phyloP scores from a whole-genome alignment of 1,284 basidiomycete genomes.

The Neonothopanus nambi region DNA sequence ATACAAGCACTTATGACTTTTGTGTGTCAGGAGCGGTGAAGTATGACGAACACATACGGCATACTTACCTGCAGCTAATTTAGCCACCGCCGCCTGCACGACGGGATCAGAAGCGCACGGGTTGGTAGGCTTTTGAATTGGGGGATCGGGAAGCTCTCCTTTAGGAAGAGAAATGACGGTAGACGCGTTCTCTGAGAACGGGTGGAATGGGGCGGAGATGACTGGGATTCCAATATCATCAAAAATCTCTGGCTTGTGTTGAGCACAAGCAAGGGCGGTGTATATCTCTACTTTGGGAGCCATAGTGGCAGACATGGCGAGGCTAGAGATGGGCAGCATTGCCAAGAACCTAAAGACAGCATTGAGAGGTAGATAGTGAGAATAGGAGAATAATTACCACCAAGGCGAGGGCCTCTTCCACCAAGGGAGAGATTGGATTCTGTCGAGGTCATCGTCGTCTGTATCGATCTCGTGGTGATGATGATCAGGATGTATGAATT shows the following conservation, averaged over 20 bases:
- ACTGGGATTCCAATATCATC: slow-evolving; percentile 20
- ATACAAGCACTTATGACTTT: slow-evolving; percentile 64
- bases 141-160: background rate
- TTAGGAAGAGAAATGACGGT: background rate
- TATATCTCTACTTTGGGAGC: slow-evolving; percentile 71
- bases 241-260: slow-evolving; percentile 53
- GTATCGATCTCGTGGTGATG: slow-evolving; percentile 36
- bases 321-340: slow-evolving; percentile 51
- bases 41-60: background rate
- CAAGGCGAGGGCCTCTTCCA: slow-evolving; percentile 67
- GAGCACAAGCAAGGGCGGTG: slow-evolving; percentile 53
- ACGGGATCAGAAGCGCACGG: slow-evolving; percentile 70
- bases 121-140: slow-evolving; percentile 17
- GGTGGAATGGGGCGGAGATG: slow-evolving; percentile 10
- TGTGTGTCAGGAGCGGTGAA: background rate
- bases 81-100: slow-evolving; percentile 73
- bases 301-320: slow-evolving; percentile 53
- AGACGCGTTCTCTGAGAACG: background rate
- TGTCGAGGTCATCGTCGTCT: slow-evolving; percentile 20
- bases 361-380: background rate
- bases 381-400: slow-evolving; percentile 50
- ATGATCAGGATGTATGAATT: slow-evolving; percentile 44
- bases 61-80: slow-evolving; percentile 59
- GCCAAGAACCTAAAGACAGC: slow-evolving; percentile 50
- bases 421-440: slow-evolving; percentile 56